Evolutionary conservation across 306 rosid genomes (phyloP).

Genomic region (Citrullus mucosospermus): DNA sequence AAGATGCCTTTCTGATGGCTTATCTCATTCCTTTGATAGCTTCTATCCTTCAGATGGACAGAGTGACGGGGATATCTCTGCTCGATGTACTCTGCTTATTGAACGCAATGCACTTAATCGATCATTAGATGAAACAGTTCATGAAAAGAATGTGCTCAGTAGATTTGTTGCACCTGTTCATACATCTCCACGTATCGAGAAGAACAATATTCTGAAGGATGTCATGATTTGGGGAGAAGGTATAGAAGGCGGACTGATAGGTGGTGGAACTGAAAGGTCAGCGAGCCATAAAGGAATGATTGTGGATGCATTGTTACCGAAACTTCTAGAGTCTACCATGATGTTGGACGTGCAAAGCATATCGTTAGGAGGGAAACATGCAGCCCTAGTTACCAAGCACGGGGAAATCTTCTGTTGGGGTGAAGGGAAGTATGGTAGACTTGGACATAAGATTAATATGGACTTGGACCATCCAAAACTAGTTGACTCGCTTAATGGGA

Average conservation of each 20-base stretch:
- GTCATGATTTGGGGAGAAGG: constrained; percentile 89
- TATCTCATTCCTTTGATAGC: constrained; percentile 47
- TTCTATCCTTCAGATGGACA: constrained; percentile 30
- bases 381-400: constrained; percentile 62
- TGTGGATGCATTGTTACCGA: constrained; percentile 48
- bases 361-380: constrained; percentile 73
- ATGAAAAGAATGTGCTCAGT: constrained; percentile 21
- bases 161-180: constrained; percentile 21
- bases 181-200: constrained; percentile 25
- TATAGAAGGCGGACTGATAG: constrained; percentile 31
- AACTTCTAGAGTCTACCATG: constrained; percentile 49
- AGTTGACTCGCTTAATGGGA: constrained; percentile 48
- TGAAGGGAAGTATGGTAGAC: constrained; percentile 52
- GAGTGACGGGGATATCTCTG: constrained; percentile 24
- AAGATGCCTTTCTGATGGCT: constrained; percentile 69
- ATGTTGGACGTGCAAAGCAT: constrained; percentile 55
- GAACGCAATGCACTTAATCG: constrained; percentile 28
- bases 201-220: constrained; percentile 46
- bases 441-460: constrained; percentile 55
- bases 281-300: constrained; percentile 17
- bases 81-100: constrained; percentile 39
- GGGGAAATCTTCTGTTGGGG: constrained; percentile 95
- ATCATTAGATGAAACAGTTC: constrained; percentile 16
- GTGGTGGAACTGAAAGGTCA: constrained; percentile 26
- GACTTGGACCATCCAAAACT: constrained; percentile 51